Evolutionary conservation across 164 flowering plant species (phyloP).

Genomic region (Magnolia changhungtana): DNA sequence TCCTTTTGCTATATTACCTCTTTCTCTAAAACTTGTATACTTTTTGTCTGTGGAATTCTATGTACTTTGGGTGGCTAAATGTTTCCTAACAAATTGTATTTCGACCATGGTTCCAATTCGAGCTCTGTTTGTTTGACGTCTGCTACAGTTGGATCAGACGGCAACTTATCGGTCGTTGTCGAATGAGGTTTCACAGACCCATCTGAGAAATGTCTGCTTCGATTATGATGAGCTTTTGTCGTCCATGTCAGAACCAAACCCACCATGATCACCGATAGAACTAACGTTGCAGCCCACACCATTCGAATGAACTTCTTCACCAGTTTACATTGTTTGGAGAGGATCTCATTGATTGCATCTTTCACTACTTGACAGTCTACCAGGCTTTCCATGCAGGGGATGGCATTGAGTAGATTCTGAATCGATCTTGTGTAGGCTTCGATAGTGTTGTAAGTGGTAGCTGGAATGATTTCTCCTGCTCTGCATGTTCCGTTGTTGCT

Average conservation of each 20-base stretch:
- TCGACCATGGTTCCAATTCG: neutral
- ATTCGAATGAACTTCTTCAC: conserved; percentile 47
- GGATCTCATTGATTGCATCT: conserved; percentile 60
- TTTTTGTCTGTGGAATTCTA: neutral
- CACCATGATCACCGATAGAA: conserved; percentile 51
- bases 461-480: conserved; percentile 36
- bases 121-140: neutral
- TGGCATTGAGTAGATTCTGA: conserved; percentile 55
- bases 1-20: neutral
- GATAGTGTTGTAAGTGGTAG: conserved; percentile 25
- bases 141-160: conserved; percentile 11
- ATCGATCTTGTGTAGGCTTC: conserved; percentile 54
- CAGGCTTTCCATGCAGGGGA: conserved; percentile 68
- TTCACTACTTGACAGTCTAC: conserved; percentile 64
- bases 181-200: conserved; percentile 47
- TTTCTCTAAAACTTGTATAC: neutral
- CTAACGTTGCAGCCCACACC: conserved; percentile 52
- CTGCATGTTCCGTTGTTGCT: conserved; percentile 35
- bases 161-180: conserved; percentile 14
- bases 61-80: neutral
- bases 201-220: conserved; percentile 30
- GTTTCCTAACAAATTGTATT: neutral
- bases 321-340: conserved; percentile 60
- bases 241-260: conserved; percentile 52
- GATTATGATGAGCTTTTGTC: conserved; percentile 29